Evolutionary conservation across 371 early-diverging fungal species (phyloP), one percentile per base, ranked within the genome.

Genomic region (Saksenaea oblongispora): DNA sequence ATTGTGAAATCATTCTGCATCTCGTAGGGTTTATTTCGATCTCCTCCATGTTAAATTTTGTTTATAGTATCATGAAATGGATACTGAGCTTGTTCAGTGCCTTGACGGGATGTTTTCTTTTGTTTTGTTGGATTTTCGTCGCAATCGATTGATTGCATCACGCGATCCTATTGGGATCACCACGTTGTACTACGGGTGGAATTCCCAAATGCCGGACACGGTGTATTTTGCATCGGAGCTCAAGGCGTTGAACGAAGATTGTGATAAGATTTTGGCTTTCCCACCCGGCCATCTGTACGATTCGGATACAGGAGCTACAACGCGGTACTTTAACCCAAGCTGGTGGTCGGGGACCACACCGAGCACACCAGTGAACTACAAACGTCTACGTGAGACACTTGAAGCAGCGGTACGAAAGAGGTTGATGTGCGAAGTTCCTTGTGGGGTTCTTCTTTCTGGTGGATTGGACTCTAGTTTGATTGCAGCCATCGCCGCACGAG

Each of bases 161-260:
- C 93, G 98, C 64, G 98, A 98, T 66, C 95, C 97, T 58, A 93
- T 98, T 70, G 98, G 98, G 69, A 94, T 98, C 78, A 97, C 97
- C 56, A 95, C 98, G 18, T 84, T 98, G 35, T 98, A 98, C 85
- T 91, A 93, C 68, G 97, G 98, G 47, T 94, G 91, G 86, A 86
- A 87, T 67, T 80, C 84, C 62, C 79, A 84, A 56, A 85, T 88
- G 74, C 96, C 96, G 59, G 89, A 86, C 58, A 93, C 95, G 4
- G 86, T 94, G 54, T 98, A 91, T 79, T 92, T 97, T 67, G 82
- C 96, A 13, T 95, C 95, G 10, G 98, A 98, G 74, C 87, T 98
- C 79, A 98, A 98, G 83, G 80, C 92, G 17, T 81, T 98, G 39
- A 90, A 94, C 82, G 95, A 95, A 67, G 94, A 95, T 69, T 96